Evolutionary conservation across 208 protist genomes (phyloP).

Genomic region (Willaertia magna): DNA sequence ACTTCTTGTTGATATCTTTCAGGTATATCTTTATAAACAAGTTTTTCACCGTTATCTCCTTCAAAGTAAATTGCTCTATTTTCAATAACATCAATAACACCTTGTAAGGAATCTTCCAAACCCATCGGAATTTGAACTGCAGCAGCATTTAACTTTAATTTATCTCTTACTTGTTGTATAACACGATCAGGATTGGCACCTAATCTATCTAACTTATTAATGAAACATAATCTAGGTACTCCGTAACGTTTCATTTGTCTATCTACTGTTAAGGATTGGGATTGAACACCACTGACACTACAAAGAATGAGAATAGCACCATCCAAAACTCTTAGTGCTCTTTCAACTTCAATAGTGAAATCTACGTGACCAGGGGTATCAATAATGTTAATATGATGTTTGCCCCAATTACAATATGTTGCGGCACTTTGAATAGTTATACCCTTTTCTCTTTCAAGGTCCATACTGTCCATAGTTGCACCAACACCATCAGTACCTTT

Average conservation of each 20-base stretch:
- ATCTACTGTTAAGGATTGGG: conserved; percentile 96
- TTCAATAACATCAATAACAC: conserved; percentile 87
- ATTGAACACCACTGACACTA: conserved; percentile 85
- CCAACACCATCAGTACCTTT: conserved; percentile 84
- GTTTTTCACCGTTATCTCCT: conserved; percentile 67
- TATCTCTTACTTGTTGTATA: conserved; percentile 49
- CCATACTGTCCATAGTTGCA: conserved; percentile 97
- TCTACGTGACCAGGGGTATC: conserved; percentile 98
- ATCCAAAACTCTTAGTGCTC: conserved; percentile 94
- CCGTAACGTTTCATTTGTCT: conserved; percentile 96
- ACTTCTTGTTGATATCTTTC: conserved; percentile 57
- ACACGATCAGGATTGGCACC: conserved; percentile 70
- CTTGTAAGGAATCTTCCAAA: conserved; percentile 79
- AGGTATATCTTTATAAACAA: conserved; percentile 54
- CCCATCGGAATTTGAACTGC: conserved; percentile 94
- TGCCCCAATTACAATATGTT: conserved; percentile 87
- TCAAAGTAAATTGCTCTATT: conserved; percentile 76
- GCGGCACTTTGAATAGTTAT: conserved; percentile 98
- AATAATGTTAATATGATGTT: conserved; percentile 94
- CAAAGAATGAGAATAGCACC: conserved; percentile 93
- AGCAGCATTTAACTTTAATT: conserved; percentile 83
- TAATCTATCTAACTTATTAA: conserved; percentile 95
- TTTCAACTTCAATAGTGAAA: conserved; percentile 98
- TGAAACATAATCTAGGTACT: conserved; percentile 92
- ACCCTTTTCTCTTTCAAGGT: conserved; percentile 94